A percentile compares a stretch with the other conserved stretches of the same genome.
Conservation (phyloP, 768 basidiomycete species). For the Mycena kentingensis region DNA sequence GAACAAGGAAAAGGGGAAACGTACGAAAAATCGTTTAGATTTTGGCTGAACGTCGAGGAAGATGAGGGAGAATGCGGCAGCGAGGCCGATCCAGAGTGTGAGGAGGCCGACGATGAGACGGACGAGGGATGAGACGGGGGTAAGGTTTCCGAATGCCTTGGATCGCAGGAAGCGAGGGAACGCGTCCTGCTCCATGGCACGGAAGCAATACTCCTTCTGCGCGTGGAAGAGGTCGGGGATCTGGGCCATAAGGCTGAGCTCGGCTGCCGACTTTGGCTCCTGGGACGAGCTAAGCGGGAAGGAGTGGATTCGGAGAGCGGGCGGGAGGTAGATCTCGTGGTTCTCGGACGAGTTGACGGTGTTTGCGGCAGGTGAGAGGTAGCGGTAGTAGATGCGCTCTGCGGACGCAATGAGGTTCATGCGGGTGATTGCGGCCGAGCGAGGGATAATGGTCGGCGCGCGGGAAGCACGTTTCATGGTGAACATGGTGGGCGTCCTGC, state of each 20-base stretch:
- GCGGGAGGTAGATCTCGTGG: constrained; percentile 97
- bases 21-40: constrained; percentile 90
- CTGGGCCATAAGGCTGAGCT: constrained; percentile 78
- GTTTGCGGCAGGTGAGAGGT: constrained; percentile 82
- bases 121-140: constrained; percentile 85
- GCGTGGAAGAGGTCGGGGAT: constrained; percentile 96
- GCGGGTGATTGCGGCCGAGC: constrained; percentile 87
- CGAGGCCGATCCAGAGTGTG: constrained; percentile 92
- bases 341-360: constrained; percentile 80
- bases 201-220: constrained; percentile 97
- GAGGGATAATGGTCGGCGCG: constrained; percentile 92
- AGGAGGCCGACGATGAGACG: constrained; percentile 84
- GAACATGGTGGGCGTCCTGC: constrained; percentile 77
- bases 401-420: constrained; percentile 89
- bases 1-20: constrained; percentile 35
- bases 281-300: constrained; percentile 82
- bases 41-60: constrained; percentile 94
- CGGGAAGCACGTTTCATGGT: constrained; percentile 76
- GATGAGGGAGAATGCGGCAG: constrained; percentile 85
- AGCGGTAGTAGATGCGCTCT: constrained; percentile 94
- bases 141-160: constrained; percentile 98
- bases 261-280: constrained; percentile 69
- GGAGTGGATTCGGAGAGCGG: constrained; percentile 84
- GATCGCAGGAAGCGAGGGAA: constrained; percentile 92
- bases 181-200: constrained; percentile 93